phyloP scores from a whole-genome alignment of 2,329 filamentous ascomycete genomes.

The Grosmannia huntii region DNA sequence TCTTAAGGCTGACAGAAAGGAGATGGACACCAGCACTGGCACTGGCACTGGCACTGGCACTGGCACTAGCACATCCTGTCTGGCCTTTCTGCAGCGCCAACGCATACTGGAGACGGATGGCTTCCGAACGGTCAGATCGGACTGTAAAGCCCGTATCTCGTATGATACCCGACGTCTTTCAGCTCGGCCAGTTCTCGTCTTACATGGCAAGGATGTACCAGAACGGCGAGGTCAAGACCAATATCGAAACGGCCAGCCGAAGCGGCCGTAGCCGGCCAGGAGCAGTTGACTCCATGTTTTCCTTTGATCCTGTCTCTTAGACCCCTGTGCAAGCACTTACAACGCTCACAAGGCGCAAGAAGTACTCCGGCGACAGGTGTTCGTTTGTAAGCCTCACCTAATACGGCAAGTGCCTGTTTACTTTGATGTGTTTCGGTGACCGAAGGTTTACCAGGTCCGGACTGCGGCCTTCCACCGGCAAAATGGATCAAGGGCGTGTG shows the following conservation, averaged over 20 bases:
- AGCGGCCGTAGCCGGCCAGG: too few relatives aligned
- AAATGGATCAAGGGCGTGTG: slow-evolving; percentile 17
- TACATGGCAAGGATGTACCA: background rate
- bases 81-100: background rate
- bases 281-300: too few relatives aligned
- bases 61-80: background rate
- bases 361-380: too few relatives aligned
- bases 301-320: too few relatives aligned
- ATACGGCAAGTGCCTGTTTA: slow-evolving; percentile 24
- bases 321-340: background rate
- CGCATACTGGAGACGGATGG: background rate
- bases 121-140: background rate
- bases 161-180: background rate
- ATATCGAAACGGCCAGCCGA: too few relatives aligned
- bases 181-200: background rate
- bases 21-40: too few relatives aligned
- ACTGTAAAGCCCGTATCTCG: background rate
- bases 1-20: too few relatives aligned
- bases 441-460: slow-evolving; percentile 26
- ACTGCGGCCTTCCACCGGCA: slow-evolving; percentile 18
- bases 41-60: background rate
- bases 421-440: slow-evolving; percentile 30
- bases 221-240: too few relatives aligned
- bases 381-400: too few relatives aligned
- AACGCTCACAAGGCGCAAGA: background rate